phyloP scores from a whole-genome alignment of 176 grass and related monocot genomes.

The Aegilops longissima region DNA sequence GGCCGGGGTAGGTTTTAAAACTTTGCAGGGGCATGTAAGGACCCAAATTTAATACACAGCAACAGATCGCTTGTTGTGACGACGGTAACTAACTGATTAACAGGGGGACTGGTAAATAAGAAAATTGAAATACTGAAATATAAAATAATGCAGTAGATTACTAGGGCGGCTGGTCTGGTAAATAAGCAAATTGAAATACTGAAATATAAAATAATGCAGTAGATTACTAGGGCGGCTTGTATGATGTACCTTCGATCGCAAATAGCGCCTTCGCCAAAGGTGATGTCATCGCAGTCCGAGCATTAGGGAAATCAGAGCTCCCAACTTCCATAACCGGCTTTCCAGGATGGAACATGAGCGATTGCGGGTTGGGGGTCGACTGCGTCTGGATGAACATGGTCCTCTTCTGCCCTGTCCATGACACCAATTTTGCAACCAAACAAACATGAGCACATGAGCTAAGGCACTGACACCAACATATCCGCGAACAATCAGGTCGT shows the following conservation, averaged over 20 bases:
- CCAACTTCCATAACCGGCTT: conserved; percentile 96
- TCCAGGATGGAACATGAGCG: conserved; percentile 95
- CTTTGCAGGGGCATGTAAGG: neutral
- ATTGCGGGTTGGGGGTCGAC: conserved; percentile 80
- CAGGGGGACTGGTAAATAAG: neutral
- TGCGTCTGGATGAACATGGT: conserved; percentile 98
- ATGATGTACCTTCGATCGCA: conserved; percentile 64
- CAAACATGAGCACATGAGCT: neutral
- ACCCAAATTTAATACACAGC: neutral
- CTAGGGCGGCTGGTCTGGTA: neutral
- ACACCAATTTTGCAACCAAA: neutral
- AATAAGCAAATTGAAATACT: neutral
- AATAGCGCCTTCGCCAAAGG: conserved; percentile 86
- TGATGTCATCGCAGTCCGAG: conserved; percentile 69
- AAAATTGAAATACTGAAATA: neutral
- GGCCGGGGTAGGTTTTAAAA: no score
- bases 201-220: neutral
- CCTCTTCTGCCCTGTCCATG: conserved; percentile 78
- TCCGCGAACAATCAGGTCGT: neutral
- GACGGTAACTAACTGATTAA: neutral
- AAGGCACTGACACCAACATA: neutral
- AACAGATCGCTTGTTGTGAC: neutral
- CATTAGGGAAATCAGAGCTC: conserved; percentile 93
- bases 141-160: neutral
- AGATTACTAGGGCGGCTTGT: neutral